Percentiles rank a stretch among this genome's conserved stretches.
Evolutionary conservation across 2,329 filamentous ascomycete genomes (phyloP).

Genomic region (Fusarium buharicum): DNA sequence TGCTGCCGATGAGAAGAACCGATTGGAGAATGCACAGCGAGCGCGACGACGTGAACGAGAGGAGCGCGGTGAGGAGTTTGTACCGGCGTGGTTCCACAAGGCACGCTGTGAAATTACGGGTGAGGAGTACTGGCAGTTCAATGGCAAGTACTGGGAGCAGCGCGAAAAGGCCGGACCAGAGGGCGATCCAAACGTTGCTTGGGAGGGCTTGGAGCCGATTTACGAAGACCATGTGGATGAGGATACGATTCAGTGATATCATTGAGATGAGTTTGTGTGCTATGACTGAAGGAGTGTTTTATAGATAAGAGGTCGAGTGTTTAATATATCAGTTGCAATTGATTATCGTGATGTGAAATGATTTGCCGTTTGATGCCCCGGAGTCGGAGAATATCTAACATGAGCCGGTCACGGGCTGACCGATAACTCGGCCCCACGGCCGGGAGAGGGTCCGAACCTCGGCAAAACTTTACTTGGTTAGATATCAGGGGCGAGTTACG

Average conservation of each 20-base stretch:
- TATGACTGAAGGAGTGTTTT: background rate
- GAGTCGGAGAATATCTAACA: constrained; percentile 7
- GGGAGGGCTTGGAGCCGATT: constrained; percentile 82
- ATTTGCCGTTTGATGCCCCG: constrained; percentile 2
- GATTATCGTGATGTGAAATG: background rate
- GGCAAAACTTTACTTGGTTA: constrained; percentile 26
- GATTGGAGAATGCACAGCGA: constrained; percentile 91
- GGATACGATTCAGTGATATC: constrained; percentile 25
- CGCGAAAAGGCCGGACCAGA: constrained; percentile 71
- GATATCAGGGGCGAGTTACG: constrained; percentile 29
- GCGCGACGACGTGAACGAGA: constrained; percentile 79
- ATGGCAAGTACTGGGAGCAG: constrained; percentile 85
- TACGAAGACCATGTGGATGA: constrained; percentile 58
- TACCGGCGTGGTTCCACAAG: constrained; percentile 86
- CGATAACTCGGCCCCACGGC: constrained; percentile 29
- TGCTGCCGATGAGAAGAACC: constrained; percentile 91
- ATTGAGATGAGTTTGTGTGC: background rate
- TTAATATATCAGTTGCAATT: constrained; percentile 17
- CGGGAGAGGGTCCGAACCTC: constrained; percentile 33
- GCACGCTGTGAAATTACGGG: constrained; percentile 80
- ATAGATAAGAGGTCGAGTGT: constrained; percentile 11
- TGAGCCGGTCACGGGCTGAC: constrained; percentile 21
- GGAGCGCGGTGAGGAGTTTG: constrained; percentile 80
- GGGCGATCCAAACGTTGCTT: constrained; percentile 63
- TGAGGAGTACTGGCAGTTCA: constrained; percentile 90